A percentile compares a stretch with the other conserved stretches of the same genome.
phyloP scores from a whole-genome alignment of 768 basidiomycete genomes.

The Lactarius evosmus region DNA sequence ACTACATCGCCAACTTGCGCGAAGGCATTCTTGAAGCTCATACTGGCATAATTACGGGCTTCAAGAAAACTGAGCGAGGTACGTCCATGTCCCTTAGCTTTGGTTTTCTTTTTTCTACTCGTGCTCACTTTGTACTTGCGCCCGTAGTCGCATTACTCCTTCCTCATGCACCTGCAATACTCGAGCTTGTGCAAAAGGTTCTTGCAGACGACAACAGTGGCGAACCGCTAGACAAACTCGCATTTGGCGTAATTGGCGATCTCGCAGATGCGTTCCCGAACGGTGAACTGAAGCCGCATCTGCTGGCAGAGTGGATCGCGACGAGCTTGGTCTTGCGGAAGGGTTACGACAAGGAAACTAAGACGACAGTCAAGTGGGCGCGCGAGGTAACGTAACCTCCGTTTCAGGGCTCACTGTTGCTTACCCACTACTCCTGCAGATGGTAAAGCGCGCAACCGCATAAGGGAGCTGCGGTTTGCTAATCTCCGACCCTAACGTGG shows the following conservation, averaged over 20 bases:
- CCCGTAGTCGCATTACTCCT: constrained; percentile 52
- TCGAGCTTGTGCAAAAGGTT: constrained; percentile 79
- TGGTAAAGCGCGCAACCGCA: constrained; percentile 71
- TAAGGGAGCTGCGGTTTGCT: constrained; percentile 1
- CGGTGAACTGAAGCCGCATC: constrained; percentile 74
- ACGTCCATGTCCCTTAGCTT: constrained; percentile 1
- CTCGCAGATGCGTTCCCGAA: constrained; percentile 83
- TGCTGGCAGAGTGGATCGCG: constrained; percentile 79
- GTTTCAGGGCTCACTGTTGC: constrained; percentile 9
- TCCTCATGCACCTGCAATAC: constrained; percentile 66
- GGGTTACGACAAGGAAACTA: constrained; percentile 72
- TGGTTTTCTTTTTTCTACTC: not conserved
- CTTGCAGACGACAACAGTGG: constrained; percentile 79
- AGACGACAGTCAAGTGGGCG: constrained; percentile 91
- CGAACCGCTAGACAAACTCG: constrained; percentile 69
- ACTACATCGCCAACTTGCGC: constrained; percentile 85
- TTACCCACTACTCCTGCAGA: constrained; percentile 40
- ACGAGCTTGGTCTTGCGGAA: constrained; percentile 68
- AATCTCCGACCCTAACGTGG: not conserved
- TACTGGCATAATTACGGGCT: constrained; percentile 87
- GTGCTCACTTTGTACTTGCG: constrained; percentile 11
- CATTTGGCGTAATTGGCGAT: constrained; percentile 88
- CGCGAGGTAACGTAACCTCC: constrained; percentile 61
- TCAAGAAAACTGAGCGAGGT: constrained; percentile 85
- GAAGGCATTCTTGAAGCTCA: constrained; percentile 98